These are phyloP conservation scores for Lotmaria passim DNA, from an alignment of 208 protist species.

Conservation along the genomic window DNA sequence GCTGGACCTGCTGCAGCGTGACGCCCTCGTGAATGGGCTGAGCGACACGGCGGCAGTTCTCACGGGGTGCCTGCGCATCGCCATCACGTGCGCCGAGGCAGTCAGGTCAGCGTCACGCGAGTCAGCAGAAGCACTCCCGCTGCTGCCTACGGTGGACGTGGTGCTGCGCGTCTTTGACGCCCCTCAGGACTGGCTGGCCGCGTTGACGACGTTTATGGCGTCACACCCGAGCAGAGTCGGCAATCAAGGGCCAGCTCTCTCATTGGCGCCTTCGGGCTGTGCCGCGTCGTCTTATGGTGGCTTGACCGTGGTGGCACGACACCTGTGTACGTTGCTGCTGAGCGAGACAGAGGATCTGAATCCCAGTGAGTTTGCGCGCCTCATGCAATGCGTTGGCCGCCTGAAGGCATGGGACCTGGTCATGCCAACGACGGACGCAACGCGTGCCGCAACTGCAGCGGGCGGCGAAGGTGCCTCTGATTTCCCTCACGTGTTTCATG, in stretches of 20 bases:
- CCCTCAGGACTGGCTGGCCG: constrained; percentile 18
- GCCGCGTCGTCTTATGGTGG: background rate
- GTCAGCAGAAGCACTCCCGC: background rate
- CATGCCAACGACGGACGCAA: background rate
- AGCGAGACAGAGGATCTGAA: constrained; percentile 37
- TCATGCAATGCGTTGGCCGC: constrained; percentile 66
- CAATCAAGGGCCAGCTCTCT: no score
- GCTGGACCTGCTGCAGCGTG: constrained; percentile 8
- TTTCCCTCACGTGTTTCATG: constrained; percentile 38
- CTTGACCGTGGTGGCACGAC: constrained; percentile 18
- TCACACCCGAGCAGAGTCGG: background rate
- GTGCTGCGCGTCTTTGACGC: constrained; percentile 23
- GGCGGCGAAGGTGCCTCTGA: background rate
- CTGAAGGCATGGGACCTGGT: constrained; percentile 40
- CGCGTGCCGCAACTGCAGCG: background rate
- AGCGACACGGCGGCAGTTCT: constrained; percentile 15
- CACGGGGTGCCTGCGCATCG: constrained; percentile 17
- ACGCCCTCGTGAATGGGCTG: background rate
- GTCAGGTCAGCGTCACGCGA: background rate
- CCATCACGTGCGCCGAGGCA: constrained; percentile 10
- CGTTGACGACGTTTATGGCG: constrained; percentile 15
- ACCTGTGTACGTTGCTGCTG: constrained; percentile 37
- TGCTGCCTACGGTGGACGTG: constrained; percentile 12
- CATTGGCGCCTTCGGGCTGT: background rate
- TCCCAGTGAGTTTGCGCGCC: constrained; percentile 67